These are phyloP conservation scores for Pseudogymnoascus sp. DNA, from an alignment of 2,329 filamentous ascomycete genomes.

Conservation along the genomic window DNA sequence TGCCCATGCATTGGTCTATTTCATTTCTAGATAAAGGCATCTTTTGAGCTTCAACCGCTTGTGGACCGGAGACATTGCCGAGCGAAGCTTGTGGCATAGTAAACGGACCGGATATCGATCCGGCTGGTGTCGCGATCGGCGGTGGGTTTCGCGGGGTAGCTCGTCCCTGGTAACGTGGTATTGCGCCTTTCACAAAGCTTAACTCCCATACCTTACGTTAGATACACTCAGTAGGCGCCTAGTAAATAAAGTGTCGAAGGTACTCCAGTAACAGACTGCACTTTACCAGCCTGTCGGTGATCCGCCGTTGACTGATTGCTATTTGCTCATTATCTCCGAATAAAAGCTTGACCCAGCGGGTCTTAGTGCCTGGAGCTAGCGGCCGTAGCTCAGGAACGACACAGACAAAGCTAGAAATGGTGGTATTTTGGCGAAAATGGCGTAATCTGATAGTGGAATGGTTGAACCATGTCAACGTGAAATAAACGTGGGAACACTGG, in stretches of 20 bases:
- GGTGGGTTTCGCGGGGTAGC: neutral
- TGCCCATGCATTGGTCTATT: neutral
- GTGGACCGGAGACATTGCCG: neutral
- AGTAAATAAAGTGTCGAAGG: neutral
- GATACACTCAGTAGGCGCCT: neutral
- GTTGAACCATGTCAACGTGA: neutral
- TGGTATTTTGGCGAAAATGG: neutral
- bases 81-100: neutral
- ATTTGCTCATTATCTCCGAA: neutral
- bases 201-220: neutral
- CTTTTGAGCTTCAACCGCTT: neutral
- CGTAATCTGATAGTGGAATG: neutral
- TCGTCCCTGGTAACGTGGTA: neutral
- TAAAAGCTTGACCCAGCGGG: neutral
- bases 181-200: neutral
- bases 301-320: neutral
- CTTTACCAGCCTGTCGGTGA: neutral
- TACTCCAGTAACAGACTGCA: neutral
- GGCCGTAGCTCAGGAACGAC: neutral
- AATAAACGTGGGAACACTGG: neutral
- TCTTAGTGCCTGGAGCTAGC: neutral
- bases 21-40: neutral
- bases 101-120: neutral
- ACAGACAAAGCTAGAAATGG: neutral
- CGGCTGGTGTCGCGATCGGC: neutral